Conservation (phyloP, 139 green algal genomes). For the Tetradesmus lagerheimii region DNA sequence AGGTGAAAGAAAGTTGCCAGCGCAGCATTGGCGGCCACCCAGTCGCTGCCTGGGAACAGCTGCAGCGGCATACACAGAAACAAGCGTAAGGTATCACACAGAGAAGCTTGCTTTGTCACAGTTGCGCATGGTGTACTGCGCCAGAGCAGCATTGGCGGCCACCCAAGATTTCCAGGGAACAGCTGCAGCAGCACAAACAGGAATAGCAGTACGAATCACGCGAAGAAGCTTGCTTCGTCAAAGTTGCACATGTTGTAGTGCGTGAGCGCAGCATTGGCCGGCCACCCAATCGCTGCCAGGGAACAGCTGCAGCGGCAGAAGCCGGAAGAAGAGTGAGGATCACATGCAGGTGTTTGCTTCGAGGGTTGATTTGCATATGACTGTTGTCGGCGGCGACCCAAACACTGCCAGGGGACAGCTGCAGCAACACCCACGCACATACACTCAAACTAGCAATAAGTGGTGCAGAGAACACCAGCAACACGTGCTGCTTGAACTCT, state of each 20-base stretch:
- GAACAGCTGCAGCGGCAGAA: conserved; percentile 63
- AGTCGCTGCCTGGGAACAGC: conserved; percentile 78
- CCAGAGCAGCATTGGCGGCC: conserved; percentile 77
- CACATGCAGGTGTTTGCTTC: background rate
- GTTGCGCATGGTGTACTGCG: conserved; percentile 93
- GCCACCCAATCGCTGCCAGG: conserved; percentile 72
- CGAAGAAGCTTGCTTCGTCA: too few species aligned
- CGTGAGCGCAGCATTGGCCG: conserved; percentile 79
- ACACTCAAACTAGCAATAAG: too few species aligned
- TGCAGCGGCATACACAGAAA: background rate
- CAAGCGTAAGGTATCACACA: background rate
- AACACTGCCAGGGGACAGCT: conserved; percentile 71
- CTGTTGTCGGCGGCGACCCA: too few species aligned
- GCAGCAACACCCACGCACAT: background rate
- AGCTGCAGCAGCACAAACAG: too few species aligned
- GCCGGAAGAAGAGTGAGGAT: too few species aligned
- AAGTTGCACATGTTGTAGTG: conserved; percentile 96
- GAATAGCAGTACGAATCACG: too few species aligned
- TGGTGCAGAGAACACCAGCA: too few species aligned
- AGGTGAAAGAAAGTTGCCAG: conserved; percentile 81
- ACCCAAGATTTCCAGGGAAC: too few species aligned
- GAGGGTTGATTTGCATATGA: too few species aligned
- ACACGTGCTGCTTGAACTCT: too few species aligned
- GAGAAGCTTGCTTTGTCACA: too few species aligned
- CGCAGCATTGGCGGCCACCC: conserved; percentile 76